Evolutionary conservation across 2,329 filamentous ascomycete species (phyloP), one percentile per base, ranked within the genome.

Genomic region (Alternaria novae-zelandiae): DNA sequence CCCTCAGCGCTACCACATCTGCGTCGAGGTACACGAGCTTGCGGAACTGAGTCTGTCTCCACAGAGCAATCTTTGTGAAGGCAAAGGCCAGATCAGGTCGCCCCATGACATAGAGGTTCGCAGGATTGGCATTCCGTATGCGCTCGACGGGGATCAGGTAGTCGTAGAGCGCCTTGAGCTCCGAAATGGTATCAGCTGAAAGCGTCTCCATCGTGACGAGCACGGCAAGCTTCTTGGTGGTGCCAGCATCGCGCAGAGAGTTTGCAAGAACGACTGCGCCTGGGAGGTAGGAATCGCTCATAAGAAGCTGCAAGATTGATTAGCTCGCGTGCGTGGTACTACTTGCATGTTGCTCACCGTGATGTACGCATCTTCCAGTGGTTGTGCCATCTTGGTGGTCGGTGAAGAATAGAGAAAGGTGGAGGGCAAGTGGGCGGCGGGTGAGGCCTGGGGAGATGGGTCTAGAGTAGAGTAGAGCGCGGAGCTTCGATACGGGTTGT

Each of bases 21-120:
- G 94, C 92, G 78, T 99, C 96, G 67, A 99, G 86, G 80, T 98
- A 99, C 61, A 99, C 92, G 60, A 99, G 93, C 82, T 91, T 95
- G 69, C 90, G 89, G 80, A 95, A 99, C 76, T 97, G 93, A 4
- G 88, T 90, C 81, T 94, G 91, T 69, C 90, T 92, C 96, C 96
- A 99, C 17, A 99, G 86, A 70, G 93, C 90, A 81, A 99, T 94
- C 84, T 99, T 99, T 70, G 96, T 98, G 77, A 98, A 98, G 67
- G 94, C 92, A 26, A 94, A 95, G 75, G 95, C 90, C 54, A 99
- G 86, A 76, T 99, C 96, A 67, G 90, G 87, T 57, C 96, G 92
- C 78, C 94, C 90, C 94, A 99, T 97, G 59, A 98, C 87, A 79
- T 91, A 89, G 60, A 99, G 88, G 75, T 98, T 98, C 61, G 89